Conservation (phyloP, 331 rosid genomes). For the Dryas integrifolia region DNA sequence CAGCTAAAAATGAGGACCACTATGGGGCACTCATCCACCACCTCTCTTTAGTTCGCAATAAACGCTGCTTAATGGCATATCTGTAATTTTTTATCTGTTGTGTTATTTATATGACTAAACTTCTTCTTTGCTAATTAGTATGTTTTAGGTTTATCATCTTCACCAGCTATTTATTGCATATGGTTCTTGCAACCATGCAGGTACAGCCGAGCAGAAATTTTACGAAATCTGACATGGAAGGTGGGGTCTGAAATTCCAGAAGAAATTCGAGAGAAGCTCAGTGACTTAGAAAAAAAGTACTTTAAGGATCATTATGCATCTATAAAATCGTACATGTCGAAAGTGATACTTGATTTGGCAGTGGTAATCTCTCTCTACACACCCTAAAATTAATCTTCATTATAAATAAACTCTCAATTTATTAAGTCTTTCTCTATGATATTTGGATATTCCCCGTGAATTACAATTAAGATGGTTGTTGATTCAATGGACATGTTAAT, state of each 20-base stretch:
- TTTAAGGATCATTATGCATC: conserved; percentile 68
- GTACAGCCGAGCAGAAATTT: conserved; percentile 61
- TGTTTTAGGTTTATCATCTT: not conserved
- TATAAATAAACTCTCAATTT: not conserved
- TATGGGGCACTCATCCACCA: conserved; percentile 84
- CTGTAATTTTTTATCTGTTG: conserved; percentile 39
- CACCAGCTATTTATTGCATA: conserved; percentile 2
- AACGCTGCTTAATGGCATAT: conserved; percentile 82
- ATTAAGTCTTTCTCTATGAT: not conserved
- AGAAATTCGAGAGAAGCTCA: conserved; percentile 71
- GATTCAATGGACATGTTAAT: not conserved
- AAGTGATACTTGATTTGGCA: conserved; percentile 56
- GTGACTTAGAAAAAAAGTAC: conserved; percentile 65
- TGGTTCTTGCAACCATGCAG: conserved; percentile 36
- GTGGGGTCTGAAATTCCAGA: conserved; percentile 66
- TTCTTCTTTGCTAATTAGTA: not conserved
- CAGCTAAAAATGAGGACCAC: conserved; percentile 75
- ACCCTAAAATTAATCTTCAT: not conserved
- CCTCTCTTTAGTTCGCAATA: conserved; percentile 80
- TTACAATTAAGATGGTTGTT: not conserved
- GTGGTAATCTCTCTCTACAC: conserved; percentile 54
- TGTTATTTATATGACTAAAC: not conserved
- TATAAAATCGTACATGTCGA: conserved; percentile 62
- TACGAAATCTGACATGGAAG: conserved; percentile 70
- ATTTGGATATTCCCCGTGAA: not conserved